phyloP scores from a whole-genome alignment of 805 yeast species.

The Metschnikowia gelsemii region DNA sequence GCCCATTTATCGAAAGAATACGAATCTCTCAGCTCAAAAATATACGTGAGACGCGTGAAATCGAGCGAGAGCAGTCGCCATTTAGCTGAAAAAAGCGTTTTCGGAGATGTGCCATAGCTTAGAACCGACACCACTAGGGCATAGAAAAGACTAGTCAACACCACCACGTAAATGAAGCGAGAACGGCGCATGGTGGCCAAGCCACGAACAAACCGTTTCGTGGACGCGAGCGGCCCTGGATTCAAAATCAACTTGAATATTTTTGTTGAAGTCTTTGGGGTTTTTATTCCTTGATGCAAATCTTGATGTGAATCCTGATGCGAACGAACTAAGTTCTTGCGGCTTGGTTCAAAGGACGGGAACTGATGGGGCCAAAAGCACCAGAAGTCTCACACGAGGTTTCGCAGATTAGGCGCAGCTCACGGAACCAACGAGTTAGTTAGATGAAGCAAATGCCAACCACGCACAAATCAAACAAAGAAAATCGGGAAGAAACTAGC shows the following conservation, averaged over 20 bases:
- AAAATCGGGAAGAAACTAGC: no score
- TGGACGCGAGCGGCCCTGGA: background rate
- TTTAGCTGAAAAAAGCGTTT: slow-evolving; percentile 1
- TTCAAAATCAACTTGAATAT: background rate
- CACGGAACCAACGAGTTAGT: no score
- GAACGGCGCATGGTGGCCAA: slow-evolving; percentile 11
- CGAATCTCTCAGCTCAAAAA: slow-evolving; percentile 4
- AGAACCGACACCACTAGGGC: slow-evolving; percentile 4
- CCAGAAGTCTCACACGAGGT: no score
- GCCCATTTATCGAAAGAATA: slow-evolving; percentile 16
- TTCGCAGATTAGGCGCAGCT: no score
- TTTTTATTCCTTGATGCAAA: background rate
- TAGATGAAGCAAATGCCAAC: no score
- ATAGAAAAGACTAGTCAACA: slow-evolving; percentile 7
- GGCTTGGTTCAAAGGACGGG: no score
- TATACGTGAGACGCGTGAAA: slow-evolving; percentile 1
- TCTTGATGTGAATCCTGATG: no score
- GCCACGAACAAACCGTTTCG: background rate
- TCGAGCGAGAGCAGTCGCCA: slow-evolving; percentile 2
- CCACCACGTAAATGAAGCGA: slow-evolving; percentile 7
- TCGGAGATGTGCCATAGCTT: background rate
- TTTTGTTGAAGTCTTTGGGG: background rate
- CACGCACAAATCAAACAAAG: no score
- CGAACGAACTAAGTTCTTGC: no score
- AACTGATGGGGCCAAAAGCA: no score